Evolutionary conservation across 257 asterid species (phyloP).

Genomic region (Petunia secreta): DNA sequence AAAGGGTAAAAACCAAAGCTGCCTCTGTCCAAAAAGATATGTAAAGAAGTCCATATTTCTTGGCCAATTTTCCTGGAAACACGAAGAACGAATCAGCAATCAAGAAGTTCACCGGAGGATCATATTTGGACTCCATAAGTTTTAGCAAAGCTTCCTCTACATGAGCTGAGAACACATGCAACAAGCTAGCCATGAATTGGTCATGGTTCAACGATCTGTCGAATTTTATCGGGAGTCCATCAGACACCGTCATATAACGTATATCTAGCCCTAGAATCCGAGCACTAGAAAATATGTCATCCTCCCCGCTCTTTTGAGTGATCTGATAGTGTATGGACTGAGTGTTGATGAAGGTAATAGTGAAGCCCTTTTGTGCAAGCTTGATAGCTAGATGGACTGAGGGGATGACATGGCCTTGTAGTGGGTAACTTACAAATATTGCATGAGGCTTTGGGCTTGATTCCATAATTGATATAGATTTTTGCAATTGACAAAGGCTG

Average conservation of each 20-base stretch:
- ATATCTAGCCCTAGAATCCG: slow-evolving; percentile 47
- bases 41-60: slow-evolving; percentile 44
- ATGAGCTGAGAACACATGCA: slow-evolving; percentile 56
- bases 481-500: not conserved
- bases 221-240: slow-evolving; percentile 49
- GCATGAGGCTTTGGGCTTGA: slow-evolving; percentile 47
- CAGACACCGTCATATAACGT: slow-evolving; percentile 49
- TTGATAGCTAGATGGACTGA: slow-evolving; percentile 50
- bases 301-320: slow-evolving; percentile 24
- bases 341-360: slow-evolving; percentile 54
- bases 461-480: slow-evolving; percentile 24
- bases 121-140: slow-evolving; percentile 20
- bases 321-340: slow-evolving; percentile 44
- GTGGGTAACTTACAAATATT: slow-evolving; percentile 50
- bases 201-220: slow-evolving; percentile 50
- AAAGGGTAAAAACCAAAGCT: slow-evolving; percentile 48
- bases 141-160: slow-evolving; percentile 46
- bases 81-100: slow-evolving; percentile 59
- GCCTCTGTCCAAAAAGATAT: slow-evolving; percentile 57
- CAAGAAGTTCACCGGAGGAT: slow-evolving; percentile 47
- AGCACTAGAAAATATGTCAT: slow-evolving; percentile 35
- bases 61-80: slow-evolving; percentile 52
- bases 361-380: slow-evolving; percentile 53
- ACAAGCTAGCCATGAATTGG: slow-evolving; percentile 48
- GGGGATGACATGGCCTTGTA: slow-evolving; percentile 58